Conservation (phyloP, 1,139 yeast genomes). For the Hansenula lynferdii region DNA sequence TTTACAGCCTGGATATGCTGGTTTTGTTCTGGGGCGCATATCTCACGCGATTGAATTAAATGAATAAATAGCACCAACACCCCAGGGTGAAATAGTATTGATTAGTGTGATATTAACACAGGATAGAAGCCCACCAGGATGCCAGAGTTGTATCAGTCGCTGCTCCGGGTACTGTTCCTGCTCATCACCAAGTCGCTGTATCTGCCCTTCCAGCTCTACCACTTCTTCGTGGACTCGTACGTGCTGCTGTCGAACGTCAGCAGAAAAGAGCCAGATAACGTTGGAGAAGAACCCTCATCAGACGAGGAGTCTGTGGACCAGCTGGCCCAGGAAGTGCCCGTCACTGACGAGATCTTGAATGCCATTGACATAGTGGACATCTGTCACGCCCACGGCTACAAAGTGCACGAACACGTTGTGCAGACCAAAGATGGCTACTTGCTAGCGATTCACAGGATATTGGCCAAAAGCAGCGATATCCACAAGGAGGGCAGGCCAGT, state of each 20-base stretch:
- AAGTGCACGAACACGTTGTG: constrained; percentile 62
- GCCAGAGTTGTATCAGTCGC: background rate
- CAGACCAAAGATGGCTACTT: constrained; percentile 46
- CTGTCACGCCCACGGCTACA: constrained; percentile 53
- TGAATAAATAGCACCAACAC: no score
- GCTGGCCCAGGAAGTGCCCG: constrained; percentile 7
- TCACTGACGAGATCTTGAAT: constrained; percentile 9
- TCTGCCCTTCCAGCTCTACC: background rate
- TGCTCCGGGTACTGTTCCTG: background rate
- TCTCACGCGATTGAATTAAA: no score
- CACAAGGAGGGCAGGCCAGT: constrained; percentile 37
- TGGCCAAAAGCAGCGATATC: constrained; percentile 25
- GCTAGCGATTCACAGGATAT: constrained; percentile 42
- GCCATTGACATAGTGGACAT: constrained; percentile 53
- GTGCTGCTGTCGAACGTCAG: background rate
- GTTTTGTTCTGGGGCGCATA: no score
- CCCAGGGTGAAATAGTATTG: no score
- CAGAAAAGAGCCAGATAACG: constrained; percentile 2
- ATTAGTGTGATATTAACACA: no score
- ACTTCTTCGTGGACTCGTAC: background rate
- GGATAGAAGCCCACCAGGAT: background rate
- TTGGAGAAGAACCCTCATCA: background rate
- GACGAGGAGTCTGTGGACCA: constrained; percentile 4
- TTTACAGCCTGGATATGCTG: no score
- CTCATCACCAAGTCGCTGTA: background rate